Conservation (phyloP, 1,284 basidiomycete genomes). For the Exsudoporus floridanus region DNA sequence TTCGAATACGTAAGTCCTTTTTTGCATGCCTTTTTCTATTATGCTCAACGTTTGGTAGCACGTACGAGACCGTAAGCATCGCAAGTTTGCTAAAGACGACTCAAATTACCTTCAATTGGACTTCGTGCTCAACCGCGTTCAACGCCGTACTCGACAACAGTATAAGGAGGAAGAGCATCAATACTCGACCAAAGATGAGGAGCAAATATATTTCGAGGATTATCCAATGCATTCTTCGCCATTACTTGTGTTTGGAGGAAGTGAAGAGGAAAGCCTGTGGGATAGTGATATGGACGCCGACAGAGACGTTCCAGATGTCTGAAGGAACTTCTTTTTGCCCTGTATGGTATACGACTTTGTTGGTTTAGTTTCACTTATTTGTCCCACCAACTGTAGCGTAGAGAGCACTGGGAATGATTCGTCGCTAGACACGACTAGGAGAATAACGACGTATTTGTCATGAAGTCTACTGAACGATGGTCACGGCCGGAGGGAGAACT, state of each 20-base stretch:
- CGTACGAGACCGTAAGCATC: slow-evolving; percentile 73
- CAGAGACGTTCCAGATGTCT: slow-evolving; percentile 23
- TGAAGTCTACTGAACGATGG: slow-evolving; percentile 25
- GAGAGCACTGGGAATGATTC: slow-evolving; percentile 3
- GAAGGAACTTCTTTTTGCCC: slow-evolving; percentile 10
- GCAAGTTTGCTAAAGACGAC: slow-evolving; percentile 81
- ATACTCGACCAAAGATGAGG: slow-evolving; percentile 7
- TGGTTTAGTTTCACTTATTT: slow-evolving; percentile 23
- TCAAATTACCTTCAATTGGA: slow-evolving; percentile 86
- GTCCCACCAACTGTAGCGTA: slow-evolving; percentile 19
- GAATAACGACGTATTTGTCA: neutral
- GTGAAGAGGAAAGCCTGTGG: slow-evolving; percentile 29
- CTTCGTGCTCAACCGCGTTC: slow-evolving; percentile 70
- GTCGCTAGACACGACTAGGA: neutral
- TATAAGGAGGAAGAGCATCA: slow-evolving; percentile 33
- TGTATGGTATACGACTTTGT: slow-evolving; percentile 25
- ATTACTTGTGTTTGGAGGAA: neutral
- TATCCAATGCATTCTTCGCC: slow-evolving; percentile 31
- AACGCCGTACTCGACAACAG: slow-evolving; percentile 59
- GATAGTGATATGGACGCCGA: slow-evolving; percentile 19
- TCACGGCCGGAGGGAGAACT: slow-evolving; percentile 41
- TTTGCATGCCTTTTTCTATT: neutral
- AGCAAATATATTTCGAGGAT: slow-evolving; percentile 27
- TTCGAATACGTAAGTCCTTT: slow-evolving; percentile 70
- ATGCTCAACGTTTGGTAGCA: slow-evolving; percentile 56